Percentiles rank a stretch among this genome's conserved stretches.
Evolutionary conservation across 371 early-diverging fungal species (phyloP).

Genomic region (Chytridium lagenaria): DNA sequence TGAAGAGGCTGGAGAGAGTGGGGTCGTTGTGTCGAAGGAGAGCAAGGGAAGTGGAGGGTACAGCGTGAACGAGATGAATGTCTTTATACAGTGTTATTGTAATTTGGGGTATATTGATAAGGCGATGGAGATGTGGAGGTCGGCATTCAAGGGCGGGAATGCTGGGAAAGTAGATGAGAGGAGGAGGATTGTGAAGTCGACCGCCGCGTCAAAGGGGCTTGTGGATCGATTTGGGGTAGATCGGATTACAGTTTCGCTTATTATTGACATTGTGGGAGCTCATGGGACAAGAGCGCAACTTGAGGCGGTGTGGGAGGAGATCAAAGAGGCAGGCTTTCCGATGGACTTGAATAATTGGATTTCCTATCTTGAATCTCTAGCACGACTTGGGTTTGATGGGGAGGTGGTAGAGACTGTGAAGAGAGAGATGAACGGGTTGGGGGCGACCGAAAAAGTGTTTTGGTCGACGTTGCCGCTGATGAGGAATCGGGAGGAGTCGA

Average conservation of each 20-base stretch:
- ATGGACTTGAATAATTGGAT: slow-evolving; percentile 34
- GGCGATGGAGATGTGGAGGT: slow-evolving; percentile 29
- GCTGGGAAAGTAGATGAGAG: not conserved
- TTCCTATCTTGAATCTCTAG: slow-evolving; percentile 31
- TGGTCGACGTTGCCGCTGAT: slow-evolving; percentile 15
- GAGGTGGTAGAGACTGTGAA: slow-evolving; percentile 8
- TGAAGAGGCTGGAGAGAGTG: slow-evolving; percentile 36
- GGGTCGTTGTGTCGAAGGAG: not conserved
- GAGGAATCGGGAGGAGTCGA: not conserved
- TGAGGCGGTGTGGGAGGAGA: slow-evolving; percentile 24
- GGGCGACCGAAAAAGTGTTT: slow-evolving; percentile 21
- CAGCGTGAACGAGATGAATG: slow-evolving; percentile 29
- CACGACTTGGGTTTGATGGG: slow-evolving; percentile 14
- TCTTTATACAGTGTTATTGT: slow-evolving; percentile 21
- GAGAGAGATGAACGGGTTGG: not conserved
- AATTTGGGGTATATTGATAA: slow-evolving; percentile 32
- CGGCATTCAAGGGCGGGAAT: not conserved
- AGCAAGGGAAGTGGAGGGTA: not conserved
- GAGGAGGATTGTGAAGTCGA: not conserved
- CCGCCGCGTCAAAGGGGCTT: slow-evolving; percentile 8
- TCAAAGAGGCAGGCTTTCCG: slow-evolving; percentile 13
- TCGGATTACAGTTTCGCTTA: slow-evolving; percentile 29
- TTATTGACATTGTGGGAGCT: slow-evolving; percentile 18
- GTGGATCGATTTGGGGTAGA: slow-evolving; percentile 30
- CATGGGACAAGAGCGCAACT: not conserved